Evolutionary conservation across 2,329 filamentous ascomycete genomes (phyloP).

Genomic region (Aspergillus flavus): DNA sequence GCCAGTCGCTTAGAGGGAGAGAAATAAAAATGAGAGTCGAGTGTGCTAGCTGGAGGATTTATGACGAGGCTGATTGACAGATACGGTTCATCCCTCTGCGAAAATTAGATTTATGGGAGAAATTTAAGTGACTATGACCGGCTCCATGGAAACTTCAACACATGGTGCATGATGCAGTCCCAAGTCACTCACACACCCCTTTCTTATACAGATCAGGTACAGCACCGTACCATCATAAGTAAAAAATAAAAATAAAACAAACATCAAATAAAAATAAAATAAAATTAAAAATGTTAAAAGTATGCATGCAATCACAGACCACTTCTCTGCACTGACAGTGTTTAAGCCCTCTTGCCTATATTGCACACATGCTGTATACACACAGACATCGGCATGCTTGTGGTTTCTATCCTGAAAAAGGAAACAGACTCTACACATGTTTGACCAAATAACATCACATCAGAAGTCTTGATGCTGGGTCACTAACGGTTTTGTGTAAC

Average conservation of each 20-base stretch:
- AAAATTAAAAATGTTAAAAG: background rate
- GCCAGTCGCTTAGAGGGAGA: background rate
- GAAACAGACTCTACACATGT: background rate
- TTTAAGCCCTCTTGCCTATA: background rate
- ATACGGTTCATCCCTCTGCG: conserved; percentile 8
- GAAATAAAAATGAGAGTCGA: background rate
- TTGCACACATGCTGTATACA: background rate
- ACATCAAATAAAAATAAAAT: conserved; percentile 1
- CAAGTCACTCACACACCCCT: background rate
- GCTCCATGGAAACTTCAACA: conserved; percentile 3
- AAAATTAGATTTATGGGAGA: background rate
- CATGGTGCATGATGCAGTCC: conserved; percentile 5
- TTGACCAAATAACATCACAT: background rate
- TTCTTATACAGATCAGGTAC: background rate
- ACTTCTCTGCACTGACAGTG: background rate
- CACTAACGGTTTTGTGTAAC: conserved; percentile 1
- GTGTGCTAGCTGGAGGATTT: background rate
- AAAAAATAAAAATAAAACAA: background rate
- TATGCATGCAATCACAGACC: background rate
- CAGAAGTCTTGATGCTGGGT: background rate
- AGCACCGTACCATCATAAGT: background rate
- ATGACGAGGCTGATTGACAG: conserved; percentile 8
- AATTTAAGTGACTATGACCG: conserved; percentile 6
- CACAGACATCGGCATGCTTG: background rate
- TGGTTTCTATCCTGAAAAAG: background rate